Evolutionary conservation across 768 basidiomycete genomes (phyloP).

Genomic region (Dentipellis fragilis): DNA sequence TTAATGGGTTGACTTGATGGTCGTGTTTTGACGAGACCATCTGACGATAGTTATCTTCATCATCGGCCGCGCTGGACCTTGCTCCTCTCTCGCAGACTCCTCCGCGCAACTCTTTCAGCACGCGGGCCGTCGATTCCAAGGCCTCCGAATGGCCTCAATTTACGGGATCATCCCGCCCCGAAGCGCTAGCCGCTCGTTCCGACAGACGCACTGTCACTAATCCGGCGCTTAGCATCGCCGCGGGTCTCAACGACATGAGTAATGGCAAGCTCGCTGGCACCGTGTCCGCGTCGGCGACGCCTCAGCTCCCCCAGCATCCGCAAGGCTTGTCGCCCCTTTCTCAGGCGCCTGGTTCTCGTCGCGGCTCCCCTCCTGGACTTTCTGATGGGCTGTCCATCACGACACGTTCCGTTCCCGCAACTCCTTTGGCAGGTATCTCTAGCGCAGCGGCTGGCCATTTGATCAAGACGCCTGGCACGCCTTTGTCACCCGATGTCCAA

Average conservation of each 20-base stretch:
- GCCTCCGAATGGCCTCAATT: conserved; percentile 95
- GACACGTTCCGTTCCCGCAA: conserved; percentile 75
- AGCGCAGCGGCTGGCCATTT: conserved; percentile 36
- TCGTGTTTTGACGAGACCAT: background rate
- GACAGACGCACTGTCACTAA: conserved; percentile 71
- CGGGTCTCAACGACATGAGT: conserved; percentile 30
- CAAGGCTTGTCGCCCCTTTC: conserved; percentile 33
- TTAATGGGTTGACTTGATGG: background rate
- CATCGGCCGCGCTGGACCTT: conserved; percentile 88
- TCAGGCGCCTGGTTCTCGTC: conserved; percentile 46
- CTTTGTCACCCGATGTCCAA: conserved; percentile 52
- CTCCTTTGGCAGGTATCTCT: conserved; percentile 53
- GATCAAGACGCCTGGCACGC: conserved; percentile 59
- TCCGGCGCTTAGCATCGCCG: conserved; percentile 45
- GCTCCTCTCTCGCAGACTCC: conserved; percentile 83
- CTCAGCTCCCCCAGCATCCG: conserved; percentile 52
- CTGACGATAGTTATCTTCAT: conserved; percentile 55
- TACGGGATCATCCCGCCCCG: conserved; percentile 53
- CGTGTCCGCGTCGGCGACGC: conserved; percentile 52
- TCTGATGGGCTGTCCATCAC: conserved; percentile 50
- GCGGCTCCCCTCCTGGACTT: conserved; percentile 62
- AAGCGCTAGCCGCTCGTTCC: conserved; percentile 39
- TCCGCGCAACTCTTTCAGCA: conserved; percentile 47
- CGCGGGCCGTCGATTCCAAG: conserved; percentile 48
- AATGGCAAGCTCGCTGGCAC: conserved; percentile 32